Evolutionary conservation across 1,284 basidiomycete species (phyloP).

Genomic region (Cutaneotrichosporon sp.): DNA sequence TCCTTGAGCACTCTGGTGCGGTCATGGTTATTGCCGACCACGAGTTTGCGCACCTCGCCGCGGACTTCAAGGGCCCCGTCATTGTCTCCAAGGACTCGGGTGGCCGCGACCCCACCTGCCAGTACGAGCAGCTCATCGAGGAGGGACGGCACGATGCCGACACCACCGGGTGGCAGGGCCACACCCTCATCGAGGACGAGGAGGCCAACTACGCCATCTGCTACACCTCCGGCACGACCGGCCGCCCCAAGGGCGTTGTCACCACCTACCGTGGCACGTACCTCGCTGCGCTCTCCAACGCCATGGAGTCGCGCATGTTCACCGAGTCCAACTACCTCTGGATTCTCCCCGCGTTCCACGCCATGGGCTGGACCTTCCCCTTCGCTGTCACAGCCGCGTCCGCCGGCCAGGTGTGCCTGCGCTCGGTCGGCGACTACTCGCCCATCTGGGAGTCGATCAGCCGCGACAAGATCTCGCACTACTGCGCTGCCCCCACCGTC

Average conservation of each 20-base stretch:
- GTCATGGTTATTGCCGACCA: constrained; percentile 20
- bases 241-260: constrained; percentile 26
- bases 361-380: constrained; percentile 26
- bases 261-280: constrained; percentile 25
- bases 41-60: constrained; percentile 24
- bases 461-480: constrained; percentile 18
- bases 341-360: constrained; percentile 33
- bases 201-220: constrained; percentile 24
- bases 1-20: constrained; percentile 24
- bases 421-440: constrained; percentile 24
- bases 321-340: constrained; percentile 39
- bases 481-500: constrained; percentile 25
- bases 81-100: constrained; percentile 21
- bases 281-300: constrained; percentile 23
- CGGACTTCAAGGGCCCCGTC: constrained; percentile 23
- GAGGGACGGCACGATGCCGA: constrained; percentile 22
- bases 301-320: constrained; percentile 17
- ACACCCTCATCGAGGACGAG: constrained; percentile 26
- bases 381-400: constrained; percentile 19
- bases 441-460: constrained; percentile 23
- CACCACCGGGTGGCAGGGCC: constrained; percentile 18
- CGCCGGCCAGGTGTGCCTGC: constrained; percentile 23
- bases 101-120: constrained; percentile 20
- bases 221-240: constrained; percentile 28
- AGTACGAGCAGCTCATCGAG: constrained; percentile 25